Percentiles rank a stretch among this genome's conserved stretches.
Evolutionary conservation across 768 basidiomycete genomes (phyloP).

Genomic region (Trametes elegans): DNA sequence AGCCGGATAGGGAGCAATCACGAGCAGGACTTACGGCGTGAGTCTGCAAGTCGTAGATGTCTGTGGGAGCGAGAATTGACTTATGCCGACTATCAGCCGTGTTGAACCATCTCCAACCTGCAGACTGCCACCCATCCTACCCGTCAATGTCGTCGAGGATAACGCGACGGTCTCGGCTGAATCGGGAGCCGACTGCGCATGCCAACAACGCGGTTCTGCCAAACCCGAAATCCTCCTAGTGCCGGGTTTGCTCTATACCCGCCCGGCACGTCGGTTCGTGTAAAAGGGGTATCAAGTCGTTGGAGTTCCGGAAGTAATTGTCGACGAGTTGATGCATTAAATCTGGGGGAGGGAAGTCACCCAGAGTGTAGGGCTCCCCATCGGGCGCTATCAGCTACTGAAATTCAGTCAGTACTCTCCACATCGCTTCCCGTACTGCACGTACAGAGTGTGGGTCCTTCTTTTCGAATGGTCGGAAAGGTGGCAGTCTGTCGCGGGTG

Average conservation of each 20-base stretch:
- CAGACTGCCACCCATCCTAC: conserved; percentile 37
- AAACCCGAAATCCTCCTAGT: conserved; percentile 53
- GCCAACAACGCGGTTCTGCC: conserved; percentile 61
- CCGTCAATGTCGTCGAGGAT: conserved; percentile 6
- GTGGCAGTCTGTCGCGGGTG: too few relatives aligned
- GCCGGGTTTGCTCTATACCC: conserved; percentile 45
- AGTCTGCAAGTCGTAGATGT: conserved; percentile 64
- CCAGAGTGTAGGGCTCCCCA: too few relatives aligned
- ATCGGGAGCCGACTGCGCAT: conserved; percentile 66
- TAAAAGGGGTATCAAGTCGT: conserved; percentile 64
- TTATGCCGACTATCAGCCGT: conserved; percentile 55
- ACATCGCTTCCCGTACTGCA: too few relatives aligned
- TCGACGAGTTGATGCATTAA: conserved; percentile 50
- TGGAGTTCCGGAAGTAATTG: conserved; percentile 59
- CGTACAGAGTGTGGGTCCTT: too few relatives aligned
- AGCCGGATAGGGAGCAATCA: too few relatives aligned
- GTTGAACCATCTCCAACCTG: conserved; percentile 59
- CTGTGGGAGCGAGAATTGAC: conserved; percentile 48
- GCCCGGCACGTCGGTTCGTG: conserved; percentile 69
- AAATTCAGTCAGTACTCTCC: too few relatives aligned
- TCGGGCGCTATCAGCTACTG: too few relatives aligned
- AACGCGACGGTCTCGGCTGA: conserved; percentile 39
- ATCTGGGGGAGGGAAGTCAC: too few relatives aligned
- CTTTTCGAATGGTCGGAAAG: too few relatives aligned
- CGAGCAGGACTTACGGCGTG: conserved; percentile 46